Conservation (phyloP, 176 grass and related monocot species). For the Urochloa ruziziensis region DNA sequence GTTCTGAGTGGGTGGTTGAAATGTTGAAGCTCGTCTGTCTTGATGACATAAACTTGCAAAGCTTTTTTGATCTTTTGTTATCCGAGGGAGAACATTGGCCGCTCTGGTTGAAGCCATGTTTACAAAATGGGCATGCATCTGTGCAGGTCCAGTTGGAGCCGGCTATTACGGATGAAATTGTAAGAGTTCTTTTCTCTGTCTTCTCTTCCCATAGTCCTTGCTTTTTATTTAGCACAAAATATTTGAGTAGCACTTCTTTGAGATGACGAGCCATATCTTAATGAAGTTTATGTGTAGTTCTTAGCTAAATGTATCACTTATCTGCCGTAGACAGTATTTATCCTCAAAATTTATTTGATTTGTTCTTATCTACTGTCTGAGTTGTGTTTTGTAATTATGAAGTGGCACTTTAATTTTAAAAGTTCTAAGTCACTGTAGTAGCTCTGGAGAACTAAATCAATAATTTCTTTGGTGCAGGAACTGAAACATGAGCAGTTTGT, state of each 20-base stretch:
- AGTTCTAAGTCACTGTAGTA: background rate
- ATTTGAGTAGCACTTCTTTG: background rate
- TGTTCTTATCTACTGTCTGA: background rate
- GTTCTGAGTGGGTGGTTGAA: conserved; percentile 70
- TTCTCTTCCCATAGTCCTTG: background rate
- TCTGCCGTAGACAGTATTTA: background rate
- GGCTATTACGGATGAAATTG: conserved; percentile 26
- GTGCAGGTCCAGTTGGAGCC: conserved; percentile 25
- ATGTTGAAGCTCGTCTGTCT: conserved; percentile 55
- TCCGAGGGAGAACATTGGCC: conserved; percentile 79
- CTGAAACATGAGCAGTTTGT: conserved; percentile 55
- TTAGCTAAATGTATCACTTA: background rate
- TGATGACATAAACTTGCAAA: conserved; percentile 60
- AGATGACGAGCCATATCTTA: background rate
- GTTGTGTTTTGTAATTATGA: background rate
- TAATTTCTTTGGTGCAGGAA: conserved; percentile 49
- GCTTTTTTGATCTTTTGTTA: conserved; percentile 63
- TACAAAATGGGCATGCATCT: conserved; percentile 34
- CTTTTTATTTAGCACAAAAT: background rate
- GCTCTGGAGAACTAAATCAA: background rate
- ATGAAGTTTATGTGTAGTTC: background rate
- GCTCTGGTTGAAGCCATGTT: conserved; percentile 61
- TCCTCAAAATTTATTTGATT: background rate
- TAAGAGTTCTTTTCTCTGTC: conserved; percentile 15
- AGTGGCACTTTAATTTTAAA: background rate